Conservation (phyloP, 768 basidiomycete species). For the Xerocomellus chrysenteron region DNA sequence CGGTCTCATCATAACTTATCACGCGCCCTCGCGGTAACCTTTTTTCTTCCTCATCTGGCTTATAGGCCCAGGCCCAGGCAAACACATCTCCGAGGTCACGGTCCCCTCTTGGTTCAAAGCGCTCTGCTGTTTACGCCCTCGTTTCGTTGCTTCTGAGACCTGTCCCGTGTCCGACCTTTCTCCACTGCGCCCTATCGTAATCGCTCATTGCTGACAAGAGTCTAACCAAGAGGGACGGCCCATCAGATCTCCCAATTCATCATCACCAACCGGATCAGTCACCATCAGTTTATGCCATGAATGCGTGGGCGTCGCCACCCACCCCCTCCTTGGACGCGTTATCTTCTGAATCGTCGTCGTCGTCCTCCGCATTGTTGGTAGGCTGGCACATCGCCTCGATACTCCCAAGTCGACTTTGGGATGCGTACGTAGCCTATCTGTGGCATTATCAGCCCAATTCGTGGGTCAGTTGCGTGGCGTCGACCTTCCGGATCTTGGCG, state of each 20-base stretch:
- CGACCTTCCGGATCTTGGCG: constrained; percentile 63
- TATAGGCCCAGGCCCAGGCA: background rate
- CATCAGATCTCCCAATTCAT: background rate
- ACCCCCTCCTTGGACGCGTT: constrained; percentile 6
- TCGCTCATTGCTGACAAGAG: constrained; percentile 3
- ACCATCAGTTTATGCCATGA: constrained; percentile 11
- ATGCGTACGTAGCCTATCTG: constrained; percentile 58
- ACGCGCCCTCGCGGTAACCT: background rate
- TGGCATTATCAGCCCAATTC: constrained; percentile 65
- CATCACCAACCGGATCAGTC: constrained; percentile 1
- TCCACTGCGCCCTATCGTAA: constrained; percentile 27
- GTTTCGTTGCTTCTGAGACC: background rate
- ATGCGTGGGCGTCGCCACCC: constrained; percentile 5
- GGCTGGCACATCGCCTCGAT: constrained; percentile 5
- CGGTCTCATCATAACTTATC: background rate
- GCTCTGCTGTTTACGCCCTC: constrained; percentile 2
- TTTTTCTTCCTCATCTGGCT: background rate
- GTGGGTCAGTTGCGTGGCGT: constrained; percentile 66
- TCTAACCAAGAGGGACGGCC: background rate
- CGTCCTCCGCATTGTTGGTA: constrained; percentile 22
- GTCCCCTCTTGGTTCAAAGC: background rate
- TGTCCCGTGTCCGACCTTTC: constrained; percentile 10
- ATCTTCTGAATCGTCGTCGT: constrained; percentile 7
- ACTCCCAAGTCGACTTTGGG: constrained; percentile 51
- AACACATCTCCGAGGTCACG: background rate